Evolutionary conservation across 2,329 filamentous ascomycete genomes (phyloP).

Genomic region (Diatrype stigma): DNA sequence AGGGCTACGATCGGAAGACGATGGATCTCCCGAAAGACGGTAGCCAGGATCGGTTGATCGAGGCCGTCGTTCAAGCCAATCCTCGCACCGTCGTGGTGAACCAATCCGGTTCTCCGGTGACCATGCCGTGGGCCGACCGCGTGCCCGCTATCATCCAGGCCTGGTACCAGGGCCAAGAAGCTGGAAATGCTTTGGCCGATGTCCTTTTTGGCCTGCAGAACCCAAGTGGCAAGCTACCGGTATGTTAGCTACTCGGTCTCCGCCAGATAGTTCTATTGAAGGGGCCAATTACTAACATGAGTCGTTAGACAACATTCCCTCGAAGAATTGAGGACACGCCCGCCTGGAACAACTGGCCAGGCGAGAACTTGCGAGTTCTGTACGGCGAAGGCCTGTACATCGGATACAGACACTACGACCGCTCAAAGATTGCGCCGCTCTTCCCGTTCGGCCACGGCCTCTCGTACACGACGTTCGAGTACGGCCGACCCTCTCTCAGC

Average conservation of each 20-base stretch:
- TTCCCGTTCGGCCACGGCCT: constrained; percentile 73
- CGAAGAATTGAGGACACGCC: constrained; percentile 60
- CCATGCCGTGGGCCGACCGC: constrained; percentile 64
- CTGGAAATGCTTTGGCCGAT: constrained; percentile 64
- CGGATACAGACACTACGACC: constrained; percentile 71
- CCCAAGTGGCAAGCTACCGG: constrained; percentile 65
- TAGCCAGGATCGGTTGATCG: constrained; percentile 59
- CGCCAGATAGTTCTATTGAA: too few relatives aligned
- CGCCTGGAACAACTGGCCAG: constrained; percentile 69
- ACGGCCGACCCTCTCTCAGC: constrained; percentile 53
- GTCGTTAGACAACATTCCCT: constrained; percentile 58
- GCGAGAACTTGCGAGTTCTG: constrained; percentile 62
- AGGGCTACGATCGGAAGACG: constrained; percentile 63
- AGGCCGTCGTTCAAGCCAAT: constrained; percentile 59
- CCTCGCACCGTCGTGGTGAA: constrained; percentile 64
- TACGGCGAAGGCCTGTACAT: constrained; percentile 73
- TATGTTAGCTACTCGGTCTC: too few relatives aligned
- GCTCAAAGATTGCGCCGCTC: constrained; percentile 51
- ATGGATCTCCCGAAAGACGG: constrained; percentile 56
- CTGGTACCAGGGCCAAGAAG: constrained; percentile 69
- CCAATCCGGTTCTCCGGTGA: constrained; percentile 64
- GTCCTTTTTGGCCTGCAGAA: constrained; percentile 60
- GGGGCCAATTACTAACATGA: constrained; percentile 2
- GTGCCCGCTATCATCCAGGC: constrained; percentile 66
- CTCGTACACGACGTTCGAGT: constrained; percentile 67